Evolutionary conservation across 2,329 filamentous ascomycete species (phyloP), one percentile per base, ranked within the genome.

Genomic region (Colletotrichum simmondsii): DNA sequence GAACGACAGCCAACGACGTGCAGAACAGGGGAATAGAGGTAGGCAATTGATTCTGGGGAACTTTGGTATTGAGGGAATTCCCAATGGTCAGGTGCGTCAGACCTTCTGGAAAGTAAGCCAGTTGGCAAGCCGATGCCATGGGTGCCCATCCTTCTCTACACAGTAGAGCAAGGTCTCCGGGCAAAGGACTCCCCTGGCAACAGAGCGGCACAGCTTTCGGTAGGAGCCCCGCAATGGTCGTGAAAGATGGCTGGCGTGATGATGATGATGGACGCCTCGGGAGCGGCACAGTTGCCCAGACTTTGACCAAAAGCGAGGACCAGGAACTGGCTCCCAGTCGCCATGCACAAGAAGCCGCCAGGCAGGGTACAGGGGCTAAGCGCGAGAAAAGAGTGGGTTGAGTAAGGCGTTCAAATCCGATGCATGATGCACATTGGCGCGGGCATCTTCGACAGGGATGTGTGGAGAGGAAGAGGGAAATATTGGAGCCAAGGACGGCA

Each of bases 221-320:
- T 24, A 32, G n/a, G 24, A 19, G 8, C 19, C 42, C 30, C 8
- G 30, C 46, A 57, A n/a, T 58, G 65, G 30, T n/a, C n/a, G 5
- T 68, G 22, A 22, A 46, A 28, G 42, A 60, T 59, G 61, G 54
- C 62, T 58, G 60, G 53, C 32, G 30, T 52, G 46, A 56, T 66
- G 68, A 66, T 65, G 32, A 12, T 35, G 10, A 35, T 35, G 68
- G 46, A 52, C 46, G 46, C 22, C 26, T 62, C 64, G 68, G 64
- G 68, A 62, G 52, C 49, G 68, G 68, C 68, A 53, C 57, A 53
- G 63, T 26, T 37, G 63, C 63, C 68, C 22, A 62, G 68, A 49
- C 35, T 32, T 35, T 24, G 19, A 61, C 35, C 49, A 71, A 60
- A 60, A 64, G 16, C 49, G 22, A 57, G 32, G 16, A 59, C 42